Evolutionary conservation across 495 filamentous ascomycete genomes (phyloP).

Genomic region (Xylona heveae): DNA sequence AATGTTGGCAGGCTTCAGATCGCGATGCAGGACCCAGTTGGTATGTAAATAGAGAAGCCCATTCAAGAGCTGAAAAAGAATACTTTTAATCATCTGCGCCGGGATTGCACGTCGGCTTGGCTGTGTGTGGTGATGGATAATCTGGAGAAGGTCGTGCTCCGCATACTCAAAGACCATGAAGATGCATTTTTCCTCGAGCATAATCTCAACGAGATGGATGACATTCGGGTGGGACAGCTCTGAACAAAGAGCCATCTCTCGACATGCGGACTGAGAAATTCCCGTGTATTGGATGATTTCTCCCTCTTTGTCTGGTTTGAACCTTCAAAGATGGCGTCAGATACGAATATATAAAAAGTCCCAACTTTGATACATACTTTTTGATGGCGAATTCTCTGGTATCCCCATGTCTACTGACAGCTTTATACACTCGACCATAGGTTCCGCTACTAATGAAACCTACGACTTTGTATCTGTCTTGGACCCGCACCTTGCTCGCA

Average conservation of each 20-base stretch:
- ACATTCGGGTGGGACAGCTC: conserved; percentile 81
- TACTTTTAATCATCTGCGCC: conserved; percentile 68
- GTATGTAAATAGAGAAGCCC: conserved; percentile 85
- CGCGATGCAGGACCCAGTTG: conserved; percentile 94
- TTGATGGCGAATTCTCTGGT: conserved; percentile 83
- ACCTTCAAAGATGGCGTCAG: conserved; percentile 25
- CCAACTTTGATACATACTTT: conserved; percentile 29
- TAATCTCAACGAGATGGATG: conserved; percentile 84
- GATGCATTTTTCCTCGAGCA: conserved; percentile 96
- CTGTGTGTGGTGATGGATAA: conserved; percentile 94
- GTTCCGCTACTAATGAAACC: conserved; percentile 97
- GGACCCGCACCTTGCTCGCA: conserved; percentile 70
- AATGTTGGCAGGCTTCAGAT: conserved; percentile 96
- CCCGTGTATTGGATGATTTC: conserved; percentile 88
- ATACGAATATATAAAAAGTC: not conserved
- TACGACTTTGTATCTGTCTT: conserved; percentile 82
- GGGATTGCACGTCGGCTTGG: conserved; percentile 73
- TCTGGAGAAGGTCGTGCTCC: conserved; percentile 90
- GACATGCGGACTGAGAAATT: conserved; percentile 89
- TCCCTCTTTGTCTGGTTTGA: conserved; percentile 98
- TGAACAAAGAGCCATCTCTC: conserved; percentile 96
- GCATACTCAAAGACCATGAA: conserved; percentile 99
- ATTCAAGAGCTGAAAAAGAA: conserved; percentile 86
- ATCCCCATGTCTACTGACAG: conserved; percentile 54
- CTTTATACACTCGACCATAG: conserved; percentile 98